Evolutionary conservation across 2,329 filamentous ascomycete genomes (phyloP).

Genomic region (Aspergillus novoparasiticus): DNA sequence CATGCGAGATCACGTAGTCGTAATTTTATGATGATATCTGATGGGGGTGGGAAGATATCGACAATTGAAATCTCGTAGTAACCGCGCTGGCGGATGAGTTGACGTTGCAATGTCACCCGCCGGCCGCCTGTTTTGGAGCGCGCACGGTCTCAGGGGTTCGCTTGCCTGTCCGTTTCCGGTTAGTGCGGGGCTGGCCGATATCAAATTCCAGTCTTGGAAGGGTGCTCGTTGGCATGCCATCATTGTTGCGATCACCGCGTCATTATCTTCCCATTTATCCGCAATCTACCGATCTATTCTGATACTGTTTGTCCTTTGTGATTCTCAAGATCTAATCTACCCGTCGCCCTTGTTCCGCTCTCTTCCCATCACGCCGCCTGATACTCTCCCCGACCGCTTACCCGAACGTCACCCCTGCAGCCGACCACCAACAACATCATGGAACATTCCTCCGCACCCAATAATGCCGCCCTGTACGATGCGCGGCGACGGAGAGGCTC

Average conservation of each 20-base stretch:
- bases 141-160: slow-evolving; percentile 48
- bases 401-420: neutral
- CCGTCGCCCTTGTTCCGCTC: neutral
- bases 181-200: slow-evolving; percentile 48
- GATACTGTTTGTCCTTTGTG: neutral
- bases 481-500: slow-evolving; percentile 46
- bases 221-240: slow-evolving; percentile 18
- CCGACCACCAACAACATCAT: slow-evolving; percentile 23
- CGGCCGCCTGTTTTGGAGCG: slow-evolving; percentile 44
- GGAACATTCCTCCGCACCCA: slow-evolving; percentile 40
- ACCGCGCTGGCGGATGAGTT: slow-evolving; percentile 44
- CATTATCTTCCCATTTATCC: neutral
- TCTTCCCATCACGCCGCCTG: slow-evolving; percentile 3
- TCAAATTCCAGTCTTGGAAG: slow-evolving; percentile 35
- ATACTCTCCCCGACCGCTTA: neutral
- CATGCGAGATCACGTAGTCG: slow-evolving; percentile 56
- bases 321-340: neutral
- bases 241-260: slow-evolving; percentile 7
- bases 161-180: slow-evolving; percentile 41
- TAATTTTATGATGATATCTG: slow-evolving; percentile 60
- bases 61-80: slow-evolving; percentile 35
- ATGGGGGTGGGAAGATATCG: slow-evolving; percentile 49
- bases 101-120: slow-evolving; percentile 47
- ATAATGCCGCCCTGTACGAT: slow-evolving; percentile 49
- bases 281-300: neutral